Conservation (phyloP, 441 rosid species). For the Erysimum pusillum region DNA sequence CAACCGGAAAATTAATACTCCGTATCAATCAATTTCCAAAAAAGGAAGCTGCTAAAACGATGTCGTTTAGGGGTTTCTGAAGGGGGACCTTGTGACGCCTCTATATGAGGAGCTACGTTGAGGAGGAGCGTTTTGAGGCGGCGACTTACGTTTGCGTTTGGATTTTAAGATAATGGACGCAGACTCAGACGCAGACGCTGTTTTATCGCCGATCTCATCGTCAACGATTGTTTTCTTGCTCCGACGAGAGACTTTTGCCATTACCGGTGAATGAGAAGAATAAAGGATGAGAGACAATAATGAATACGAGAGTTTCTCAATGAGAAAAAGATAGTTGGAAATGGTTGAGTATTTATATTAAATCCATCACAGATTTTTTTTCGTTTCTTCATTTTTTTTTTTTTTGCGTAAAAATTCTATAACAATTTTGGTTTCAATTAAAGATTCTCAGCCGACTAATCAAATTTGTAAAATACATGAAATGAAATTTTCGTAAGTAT, state of each 20-base stretch:
- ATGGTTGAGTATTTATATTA: constrained; percentile 42
- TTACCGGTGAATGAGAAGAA: constrained; percentile 28
- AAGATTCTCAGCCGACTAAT: background rate
- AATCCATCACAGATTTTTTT: constrained; percentile 1
- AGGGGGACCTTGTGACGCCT: constrained; percentile 79
- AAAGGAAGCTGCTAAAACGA: background rate
- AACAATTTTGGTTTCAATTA: constrained; percentile 9
- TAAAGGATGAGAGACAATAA: background rate
- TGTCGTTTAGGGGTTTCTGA: background rate
- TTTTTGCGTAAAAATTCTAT: background rate
- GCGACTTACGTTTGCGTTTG: constrained; percentile 78
- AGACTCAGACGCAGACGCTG: constrained; percentile 29
- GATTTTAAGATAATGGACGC: constrained; percentile 51
- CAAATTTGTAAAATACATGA: background rate
- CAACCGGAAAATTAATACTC: background rate
- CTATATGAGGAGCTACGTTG: constrained; percentile 89
- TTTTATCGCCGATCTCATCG: constrained; percentile 9
- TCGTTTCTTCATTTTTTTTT: background rate
- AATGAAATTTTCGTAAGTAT: background rate
- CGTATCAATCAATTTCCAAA: background rate
- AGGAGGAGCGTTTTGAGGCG: constrained; percentile 79
- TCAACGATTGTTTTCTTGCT: constrained; percentile 34
- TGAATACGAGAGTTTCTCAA: background rate
- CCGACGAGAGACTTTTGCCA: constrained; percentile 43
- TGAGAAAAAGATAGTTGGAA: constrained; percentile 26